Conservation (phyloP, 768 basidiomycete genomes). For the Boletellus sp. region DNA sequence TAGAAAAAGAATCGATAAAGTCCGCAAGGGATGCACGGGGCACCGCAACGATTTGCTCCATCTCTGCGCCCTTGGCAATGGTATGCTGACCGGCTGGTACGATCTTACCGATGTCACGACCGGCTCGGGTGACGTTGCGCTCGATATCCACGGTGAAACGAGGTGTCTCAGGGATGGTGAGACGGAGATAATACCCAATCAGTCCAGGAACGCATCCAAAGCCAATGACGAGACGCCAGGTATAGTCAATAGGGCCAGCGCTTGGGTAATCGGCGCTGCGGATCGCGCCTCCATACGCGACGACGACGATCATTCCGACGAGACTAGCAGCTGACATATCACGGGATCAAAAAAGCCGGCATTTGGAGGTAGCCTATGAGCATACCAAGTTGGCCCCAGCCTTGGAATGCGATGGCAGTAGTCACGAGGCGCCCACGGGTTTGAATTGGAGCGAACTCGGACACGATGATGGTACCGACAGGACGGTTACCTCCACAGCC, state of each 20-base stretch:
- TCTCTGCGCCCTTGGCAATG: conserved; percentile 43
- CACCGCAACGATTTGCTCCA: conserved; percentile 48
- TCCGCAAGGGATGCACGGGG: conserved; percentile 66
- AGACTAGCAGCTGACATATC: conserved; percentile 53
- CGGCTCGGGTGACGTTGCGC: conserved; percentile 68
- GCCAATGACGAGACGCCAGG: conserved; percentile 87
- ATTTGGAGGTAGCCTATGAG: conserved; percentile 1
- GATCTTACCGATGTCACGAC: conserved; percentile 65
- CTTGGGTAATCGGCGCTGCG: conserved; percentile 38
- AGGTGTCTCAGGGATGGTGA: conserved; percentile 89
- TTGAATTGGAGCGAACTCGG: conserved; percentile 76
- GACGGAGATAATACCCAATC: conserved; percentile 82
- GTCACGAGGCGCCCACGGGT: conserved; percentile 86
- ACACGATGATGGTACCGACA: conserved; percentile 79
- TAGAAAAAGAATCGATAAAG: conserved; percentile 63
- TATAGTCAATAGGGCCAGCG: conserved; percentile 59
- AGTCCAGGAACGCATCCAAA: conserved; percentile 77
- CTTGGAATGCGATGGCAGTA: conserved; percentile 79
- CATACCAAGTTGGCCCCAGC: conserved; percentile 84
- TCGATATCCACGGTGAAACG: conserved; percentile 91
- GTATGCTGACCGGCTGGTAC: conserved; percentile 39
- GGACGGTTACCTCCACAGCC: conserved; percentile 91
- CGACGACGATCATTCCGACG: conserved; percentile 57
- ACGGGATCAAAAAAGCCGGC: neutral
- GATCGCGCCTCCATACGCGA: conserved; percentile 59